These are phyloP conservation scores for Obelidium mucronatum DNA, from an alignment of 192 early-diverging fungal genomes.

Conservation along the genomic window DNA sequence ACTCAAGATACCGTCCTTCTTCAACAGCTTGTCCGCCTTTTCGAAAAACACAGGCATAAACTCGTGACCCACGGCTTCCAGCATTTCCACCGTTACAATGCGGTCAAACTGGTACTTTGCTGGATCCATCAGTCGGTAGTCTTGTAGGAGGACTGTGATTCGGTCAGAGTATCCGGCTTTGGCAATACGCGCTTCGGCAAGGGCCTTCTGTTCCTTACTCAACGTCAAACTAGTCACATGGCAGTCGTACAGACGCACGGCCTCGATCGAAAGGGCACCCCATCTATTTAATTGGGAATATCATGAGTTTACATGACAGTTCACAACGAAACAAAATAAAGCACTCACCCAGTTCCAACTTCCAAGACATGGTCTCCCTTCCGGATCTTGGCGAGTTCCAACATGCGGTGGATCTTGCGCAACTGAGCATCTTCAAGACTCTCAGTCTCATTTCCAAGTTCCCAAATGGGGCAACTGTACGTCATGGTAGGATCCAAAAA, in stretches of 20 bases:
- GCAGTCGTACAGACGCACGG: constrained; percentile 64
- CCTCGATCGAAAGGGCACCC: constrained; percentile 74
- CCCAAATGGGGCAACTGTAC: constrained; percentile 77
- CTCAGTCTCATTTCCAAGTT: constrained; percentile 42
- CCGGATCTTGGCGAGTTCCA: constrained; percentile 60
- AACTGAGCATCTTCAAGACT: constrained; percentile 70
- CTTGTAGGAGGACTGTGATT: constrained; percentile 69
- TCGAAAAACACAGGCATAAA: constrained; percentile 71
- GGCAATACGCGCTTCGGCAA: constrained; percentile 69
- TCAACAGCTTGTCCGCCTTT: constrained; percentile 61
- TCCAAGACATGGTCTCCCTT: constrained; percentile 70
- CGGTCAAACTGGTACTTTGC: constrained; percentile 67
- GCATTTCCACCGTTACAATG: constrained; percentile 76
- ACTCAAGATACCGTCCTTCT: constrained; percentile 62
- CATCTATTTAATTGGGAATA: constrained; percentile 44
- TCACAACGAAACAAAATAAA: not conserved
- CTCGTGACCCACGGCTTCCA: constrained; percentile 76
- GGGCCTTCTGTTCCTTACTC: constrained; percentile 67
- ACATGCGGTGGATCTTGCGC: constrained; percentile 67
- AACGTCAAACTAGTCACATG: constrained; percentile 70
- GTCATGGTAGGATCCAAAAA: constrained; percentile 75
- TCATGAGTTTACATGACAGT: not conserved
- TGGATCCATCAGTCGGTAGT: constrained; percentile 72
- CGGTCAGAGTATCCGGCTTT: constrained; percentile 59
- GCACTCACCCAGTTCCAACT: constrained; percentile 67